Evolutionary conservation across 768 basidiomycete genomes (phyloP).

Genomic region (Termitomyces heimii): DNA sequence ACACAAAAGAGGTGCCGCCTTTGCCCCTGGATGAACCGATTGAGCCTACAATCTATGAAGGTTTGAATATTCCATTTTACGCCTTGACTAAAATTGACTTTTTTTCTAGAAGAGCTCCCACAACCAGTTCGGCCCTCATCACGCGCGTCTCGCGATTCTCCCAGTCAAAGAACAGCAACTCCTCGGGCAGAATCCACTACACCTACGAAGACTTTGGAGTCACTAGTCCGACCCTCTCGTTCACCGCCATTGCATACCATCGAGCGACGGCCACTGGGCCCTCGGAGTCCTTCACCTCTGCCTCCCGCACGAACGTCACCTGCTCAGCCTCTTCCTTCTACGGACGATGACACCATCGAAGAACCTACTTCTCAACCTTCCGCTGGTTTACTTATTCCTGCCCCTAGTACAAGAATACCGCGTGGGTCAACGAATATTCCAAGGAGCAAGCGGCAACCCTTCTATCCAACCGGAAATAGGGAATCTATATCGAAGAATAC

Average conservation of each 20-base stretch:
- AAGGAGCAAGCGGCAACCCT: slow-evolving; percentile 66
- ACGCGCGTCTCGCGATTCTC: slow-evolving; percentile 39
- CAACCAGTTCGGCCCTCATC: slow-evolving; percentile 49
- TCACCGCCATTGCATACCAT: slow-evolving; percentile 41
- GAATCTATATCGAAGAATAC: slow-evolving; percentile 49
- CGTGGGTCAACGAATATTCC: slow-evolving; percentile 48
- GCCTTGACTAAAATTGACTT: slow-evolving; percentile 6
- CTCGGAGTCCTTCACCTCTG: slow-evolving; percentile 69
- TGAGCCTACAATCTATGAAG: slow-evolving; percentile 77
- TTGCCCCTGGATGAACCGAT: slow-evolving; percentile 39
- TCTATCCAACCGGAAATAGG: slow-evolving; percentile 45
- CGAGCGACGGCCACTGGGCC: slow-evolving; percentile 64
- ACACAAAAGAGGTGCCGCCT: slow-evolving; percentile 34
- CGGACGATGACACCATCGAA: slow-evolving; percentile 40
- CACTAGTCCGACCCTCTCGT: slow-evolving; percentile 32
- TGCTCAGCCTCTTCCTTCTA: slow-evolving; percentile 28
- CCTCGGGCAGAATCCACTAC: slow-evolving; percentile 40
- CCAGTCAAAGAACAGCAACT: slow-evolving; percentile 37
- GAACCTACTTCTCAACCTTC: slow-evolving; percentile 18
- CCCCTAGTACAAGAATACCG: slow-evolving; percentile 17
- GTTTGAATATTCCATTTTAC: slow-evolving; percentile 27
- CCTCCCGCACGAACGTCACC: slow-evolving; percentile 41
- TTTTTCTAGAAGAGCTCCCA: slow-evolving; percentile 54
- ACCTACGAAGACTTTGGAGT: slow-evolving; percentile 26
- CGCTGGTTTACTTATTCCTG: slow-evolving; percentile 19